phyloP scores from a whole-genome alignment of 164 flowering plant genomes.

The Umbilicus rupestris region DNA sequence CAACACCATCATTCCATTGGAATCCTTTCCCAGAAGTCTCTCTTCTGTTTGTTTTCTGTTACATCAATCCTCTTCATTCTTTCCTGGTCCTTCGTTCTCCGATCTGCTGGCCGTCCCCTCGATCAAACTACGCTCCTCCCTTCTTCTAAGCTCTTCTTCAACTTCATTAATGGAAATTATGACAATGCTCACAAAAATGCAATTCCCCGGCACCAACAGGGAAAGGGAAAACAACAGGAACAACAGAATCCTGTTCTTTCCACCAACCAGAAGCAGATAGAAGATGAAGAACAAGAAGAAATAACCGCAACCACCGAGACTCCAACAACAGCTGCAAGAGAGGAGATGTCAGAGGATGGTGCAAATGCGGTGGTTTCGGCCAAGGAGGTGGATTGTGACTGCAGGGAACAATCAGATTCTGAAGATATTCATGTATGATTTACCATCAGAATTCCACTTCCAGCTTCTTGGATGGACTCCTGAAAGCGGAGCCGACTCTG shows the following conservation, averaged over 20 bases:
- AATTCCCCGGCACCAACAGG: background rate
- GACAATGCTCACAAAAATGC: background rate
- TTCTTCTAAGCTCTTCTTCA: constrained; percentile 19
- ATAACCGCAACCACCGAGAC: background rate
- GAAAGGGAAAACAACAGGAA: background rate
- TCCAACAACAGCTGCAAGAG: constrained; percentile 11
- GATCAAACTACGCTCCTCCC: constrained; percentile 31
- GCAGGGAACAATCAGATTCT: constrained; percentile 18
- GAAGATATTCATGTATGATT: constrained; percentile 90
- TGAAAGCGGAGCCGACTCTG: constrained; percentile 17
- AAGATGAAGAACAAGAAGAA: constrained; percentile 13
- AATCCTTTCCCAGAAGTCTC: constrained; percentile 27
- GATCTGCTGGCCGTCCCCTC: constrained; percentile 35
- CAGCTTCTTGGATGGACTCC: constrained; percentile 67
- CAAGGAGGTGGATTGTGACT: background rate
- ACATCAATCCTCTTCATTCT: constrained; percentile 39
- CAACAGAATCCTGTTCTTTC: background rate
- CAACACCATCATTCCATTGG: constrained; percentile 16
- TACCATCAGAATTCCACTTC: constrained; percentile 84
- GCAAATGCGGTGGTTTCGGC: background rate
- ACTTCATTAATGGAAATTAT: constrained; percentile 13
- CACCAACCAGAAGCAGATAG: background rate
- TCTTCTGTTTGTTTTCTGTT: constrained; percentile 36
- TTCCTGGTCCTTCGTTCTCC: constrained; percentile 65
- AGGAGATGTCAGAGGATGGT: constrained; percentile 11